Conservation (phyloP, 441 rosid genomes). For the Jatropha podagrica region DNA sequence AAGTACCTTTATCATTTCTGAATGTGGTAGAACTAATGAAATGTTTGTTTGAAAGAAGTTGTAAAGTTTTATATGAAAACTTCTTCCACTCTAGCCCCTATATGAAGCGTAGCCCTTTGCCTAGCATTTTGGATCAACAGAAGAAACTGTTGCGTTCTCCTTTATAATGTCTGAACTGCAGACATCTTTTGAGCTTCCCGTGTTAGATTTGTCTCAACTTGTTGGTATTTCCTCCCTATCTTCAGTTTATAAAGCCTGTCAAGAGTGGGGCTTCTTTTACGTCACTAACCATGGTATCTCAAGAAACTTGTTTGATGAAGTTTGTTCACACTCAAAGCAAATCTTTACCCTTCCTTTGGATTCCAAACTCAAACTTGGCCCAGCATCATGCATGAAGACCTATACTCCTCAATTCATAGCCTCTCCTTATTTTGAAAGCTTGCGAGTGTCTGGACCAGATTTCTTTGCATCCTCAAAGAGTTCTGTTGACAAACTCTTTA, state of each 20-base stretch:
- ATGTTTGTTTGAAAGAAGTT: neutral
- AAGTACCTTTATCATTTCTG: slow-evolving; percentile 20
- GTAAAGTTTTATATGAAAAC: neutral
- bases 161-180: slow-evolving; percentile 41
- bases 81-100: slow-evolving; percentile 7
- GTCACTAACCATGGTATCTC: slow-evolving; percentile 66
- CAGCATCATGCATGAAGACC: slow-evolving; percentile 37
- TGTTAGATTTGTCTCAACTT: slow-evolving; percentile 58
- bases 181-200: slow-evolving; percentile 50
- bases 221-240: slow-evolving; percentile 32
- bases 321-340: slow-evolving; percentile 39
- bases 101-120: slow-evolving; percentile 28
- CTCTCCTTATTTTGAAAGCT: slow-evolving; percentile 69
- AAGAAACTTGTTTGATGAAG: slow-evolving; percentile 33
- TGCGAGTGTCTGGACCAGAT: slow-evolving; percentile 58
- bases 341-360: slow-evolving; percentile 52
- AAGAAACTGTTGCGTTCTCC: slow-evolving; percentile 11
- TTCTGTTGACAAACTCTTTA: slow-evolving; percentile 48
- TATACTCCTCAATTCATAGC: slow-evolving; percentile 67
- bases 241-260: slow-evolving; percentile 54
- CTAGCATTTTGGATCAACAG: slow-evolving; percentile 33
- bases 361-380: slow-evolving; percentile 65
- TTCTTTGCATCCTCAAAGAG: slow-evolving; percentile 52
- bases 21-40: neutral
- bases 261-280: slow-evolving; percentile 65